These are phyloP conservation scores for Solanum gandarillasii DNA, from an alignment of 257 asterid species.

Conservation along the genomic window DNA sequence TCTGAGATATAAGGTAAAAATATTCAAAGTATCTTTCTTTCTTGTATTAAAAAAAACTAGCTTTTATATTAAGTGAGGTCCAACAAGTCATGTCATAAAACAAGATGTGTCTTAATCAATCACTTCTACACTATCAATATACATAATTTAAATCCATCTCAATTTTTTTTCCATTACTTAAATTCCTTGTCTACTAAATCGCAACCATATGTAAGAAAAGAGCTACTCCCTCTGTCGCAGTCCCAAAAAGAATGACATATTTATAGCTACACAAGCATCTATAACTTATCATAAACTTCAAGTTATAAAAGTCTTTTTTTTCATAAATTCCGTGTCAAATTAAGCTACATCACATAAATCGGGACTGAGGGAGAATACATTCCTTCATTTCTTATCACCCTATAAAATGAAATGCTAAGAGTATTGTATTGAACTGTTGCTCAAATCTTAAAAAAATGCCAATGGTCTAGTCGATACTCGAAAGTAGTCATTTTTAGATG, in stretches of 20 bases:
- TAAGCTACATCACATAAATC: neutral
- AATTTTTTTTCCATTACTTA: neutral
- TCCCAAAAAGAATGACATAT: neutral
- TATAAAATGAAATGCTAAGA: neutral
- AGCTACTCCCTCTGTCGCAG: neutral
- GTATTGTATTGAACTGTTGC: neutral
- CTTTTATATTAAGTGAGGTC: neutral
- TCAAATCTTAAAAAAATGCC: neutral
- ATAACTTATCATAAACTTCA: neutral
- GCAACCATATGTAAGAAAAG: neutral
- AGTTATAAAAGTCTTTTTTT: neutral
- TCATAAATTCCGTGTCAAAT: neutral
- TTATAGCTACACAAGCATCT: neutral
- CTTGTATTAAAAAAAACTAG: neutral
- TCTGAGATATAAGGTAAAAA: neutral
- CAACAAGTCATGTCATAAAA: neutral
- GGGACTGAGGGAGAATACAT: accelerated
- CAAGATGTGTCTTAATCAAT: neutral
- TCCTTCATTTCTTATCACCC: neutral
- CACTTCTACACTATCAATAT: neutral
- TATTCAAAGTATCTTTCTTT: neutral
- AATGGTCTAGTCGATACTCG: neutral
- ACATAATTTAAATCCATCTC: neutral
- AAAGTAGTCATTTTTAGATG: neutral
- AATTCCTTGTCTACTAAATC: neutral